Evolutionary conservation across 2,329 filamentous ascomycete genomes (phyloP), one percentile per base, ranked within the genome.

Genomic region (Fusarium incarnatum): DNA sequence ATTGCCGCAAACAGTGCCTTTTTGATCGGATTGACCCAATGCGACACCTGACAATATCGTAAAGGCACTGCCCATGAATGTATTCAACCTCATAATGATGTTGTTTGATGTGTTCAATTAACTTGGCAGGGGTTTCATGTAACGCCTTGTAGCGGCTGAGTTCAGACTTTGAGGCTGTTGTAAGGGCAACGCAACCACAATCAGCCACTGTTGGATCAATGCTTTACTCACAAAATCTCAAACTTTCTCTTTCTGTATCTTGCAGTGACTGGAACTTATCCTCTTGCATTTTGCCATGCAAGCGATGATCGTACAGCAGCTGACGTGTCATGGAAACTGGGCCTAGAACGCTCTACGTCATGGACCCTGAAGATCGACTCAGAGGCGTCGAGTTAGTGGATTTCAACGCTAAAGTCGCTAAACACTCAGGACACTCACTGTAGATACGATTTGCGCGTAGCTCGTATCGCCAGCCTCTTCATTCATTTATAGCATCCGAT

Each of bases 321-420:
- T 70, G 42, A 69, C 67, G 67, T 47, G 67, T 52, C 67, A 48
- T 22, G 23, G 41, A 11, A n/a, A 64, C 32, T 9, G 37, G 22
- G 23, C 22, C 4, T 9, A 10, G 27, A 22, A 28, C 16, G 28
- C 11, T 23, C 44, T 46, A 67, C 67, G 67, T 70, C 67, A 70
- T 70, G 49, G 37, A 41, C 34, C 41, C 11, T 22, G 40, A 30
- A 47, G 49, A 49, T 30, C 20, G 11, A 50, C 22, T 25, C 16
- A 18, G 32, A 7, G 9, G 18, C 34, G 34, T 42, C n/a, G 40
- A 53, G 34, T 53, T 28, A 42, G 49, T 42, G 49, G 49, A 42
- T 15, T n/a, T 25, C 13, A n/a, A 27, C 49, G 23, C 49, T 53
- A 42, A 9, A 53, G 37, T 8, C 18, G 27, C 32, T 40, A 32